Base-by-base conservation (phyloP, 2,329 filamentous ascomycete species). In the Berkeleyomyces rouxiae region DNA sequence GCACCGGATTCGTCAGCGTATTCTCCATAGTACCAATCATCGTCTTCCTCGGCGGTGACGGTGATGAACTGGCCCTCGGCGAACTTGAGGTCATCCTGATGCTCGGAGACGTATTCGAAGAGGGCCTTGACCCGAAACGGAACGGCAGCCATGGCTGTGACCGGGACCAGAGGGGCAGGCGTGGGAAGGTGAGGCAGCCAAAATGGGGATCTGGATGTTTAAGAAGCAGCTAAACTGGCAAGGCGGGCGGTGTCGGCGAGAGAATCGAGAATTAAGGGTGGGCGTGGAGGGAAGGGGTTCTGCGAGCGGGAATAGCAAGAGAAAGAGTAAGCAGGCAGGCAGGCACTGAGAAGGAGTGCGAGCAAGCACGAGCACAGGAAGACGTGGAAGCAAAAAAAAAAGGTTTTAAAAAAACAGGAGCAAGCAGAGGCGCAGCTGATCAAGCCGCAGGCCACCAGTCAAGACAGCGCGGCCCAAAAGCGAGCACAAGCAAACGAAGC, bases 41-140 rank as follows among this genome's bases (percentile, higher is more conserved):
- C 85, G 71, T 96, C 93, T 72, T 97, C 93, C 73, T 89, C 84
- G 65, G 91, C 91, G 53, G 86, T 96, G 67, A 99, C 91, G 61
- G 88, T 93, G 72, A 99, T 95, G 74, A 97, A 82, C 76, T 96
- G 91, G 67, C 90, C 90, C 70, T 82, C 77, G 65, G 80, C 74
- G 73, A 99, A 99, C 71, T 83, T 87, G 68, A 99, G 85, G 75
- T 99, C 93, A 75, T 99, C 93, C 69, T 96, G 90, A 74, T 99
- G 92, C 66, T 83, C 82, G 68, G 93, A 97, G 72, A 81, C 79
- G 78, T 99, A 99, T 73, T 97, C 92, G 78, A 87, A 99, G 71
- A 97, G 76, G 68, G 93, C 90, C 80, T 91, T 95, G 78, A 99
- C 93, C 76, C 89, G 95, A 80, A 96, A 96, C 65, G 85, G 84